Conservation (phyloP, 345 rosid species). For the Salix arbutifolia region DNA sequence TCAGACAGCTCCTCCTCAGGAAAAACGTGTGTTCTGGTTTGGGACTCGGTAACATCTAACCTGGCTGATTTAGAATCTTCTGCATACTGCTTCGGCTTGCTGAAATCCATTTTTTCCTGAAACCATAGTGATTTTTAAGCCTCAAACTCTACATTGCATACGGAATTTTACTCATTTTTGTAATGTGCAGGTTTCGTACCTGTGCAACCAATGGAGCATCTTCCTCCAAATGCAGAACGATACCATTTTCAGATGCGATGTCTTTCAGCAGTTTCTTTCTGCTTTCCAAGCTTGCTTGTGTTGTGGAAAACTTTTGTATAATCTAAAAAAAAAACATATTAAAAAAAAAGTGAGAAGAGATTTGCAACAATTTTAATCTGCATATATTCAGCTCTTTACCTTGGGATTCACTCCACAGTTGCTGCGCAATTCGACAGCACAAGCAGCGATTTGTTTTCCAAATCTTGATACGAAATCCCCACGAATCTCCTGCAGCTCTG, state of each 20-base stretch:
- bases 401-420: constrained; percentile 63
- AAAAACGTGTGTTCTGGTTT: not conserved
- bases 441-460: constrained; percentile 73
- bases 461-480: constrained; percentile 49
- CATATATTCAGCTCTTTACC: constrained; percentile 32
- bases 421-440: constrained; percentile 74
- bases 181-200: constrained; percentile 27
- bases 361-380: not conserved
- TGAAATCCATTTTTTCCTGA: constrained; percentile 29
- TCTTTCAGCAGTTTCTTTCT: constrained; percentile 57
- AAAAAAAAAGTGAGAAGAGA: not conserved
- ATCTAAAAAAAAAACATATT: constrained; percentile 30
- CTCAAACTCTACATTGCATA: not conserved
- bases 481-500: constrained; percentile 87
- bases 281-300: constrained; percentile 52
- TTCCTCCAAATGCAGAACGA: constrained; percentile 48
- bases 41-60: constrained; percentile 15
- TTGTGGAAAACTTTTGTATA: constrained; percentile 54
- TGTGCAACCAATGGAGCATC: constrained; percentile 26
- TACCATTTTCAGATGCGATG: constrained; percentile 64
- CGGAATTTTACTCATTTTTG: not conserved
- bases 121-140: not conserved
- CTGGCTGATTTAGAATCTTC: not conserved
- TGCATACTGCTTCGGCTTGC: not conserved
- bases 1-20: constrained; percentile 31